Base-by-base conservation (phyloP, 768 basidiomycete species). In the Boletus tomentosulus region DNA sequence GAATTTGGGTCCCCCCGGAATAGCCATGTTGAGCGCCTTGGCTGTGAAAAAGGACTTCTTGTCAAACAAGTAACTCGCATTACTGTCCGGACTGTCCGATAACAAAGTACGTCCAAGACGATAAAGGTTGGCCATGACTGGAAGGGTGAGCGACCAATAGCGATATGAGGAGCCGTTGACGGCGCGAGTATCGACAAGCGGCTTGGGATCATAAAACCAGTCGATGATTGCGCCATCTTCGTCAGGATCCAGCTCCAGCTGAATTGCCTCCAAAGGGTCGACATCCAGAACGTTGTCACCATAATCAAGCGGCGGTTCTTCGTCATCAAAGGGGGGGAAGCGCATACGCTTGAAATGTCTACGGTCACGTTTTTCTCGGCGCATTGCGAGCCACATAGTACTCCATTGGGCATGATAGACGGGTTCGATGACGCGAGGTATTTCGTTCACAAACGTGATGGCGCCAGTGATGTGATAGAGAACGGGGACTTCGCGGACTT, bases 341-440 rank as follows among this genome's bases (percentile, higher is more conserved):
- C 96, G 86, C 94, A 99, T 98, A 44, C 97, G 92, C 77, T 99
- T 99, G 78, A 99, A 99, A 72, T 99, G 97, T 54, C 96, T 78
- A 68, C 97, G 89, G 70, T 99, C 97, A 53, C 97, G 84, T 78
- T 99, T 99, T 75, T 99, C 97, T 57, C 97, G 78, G 56, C 97
- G 81, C 97, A 99, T 99, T 11, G 97, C 96, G 44, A 99, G 77
- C 97, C 97, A 99, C 97, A 99, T 99, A 6, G 92, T 90, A 67
- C 92, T 95, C 97, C 97, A 99, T 66, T 98, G 97, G 1, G 97
- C 93, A 70, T 99, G 97, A 72, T 97, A 98, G 10, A 99, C 83
- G 6, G 97, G 97, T 70, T 98, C 97, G 57, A 98, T 89, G 61
- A 99, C 84, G 45, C 92, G 87, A 41, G 97, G 97, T 37, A 98